Evolutionary conservation across 1,284 basidiomycete species (phyloP), one percentile per base, ranked within the genome.

Genomic region (Cryptococcus sp.): DNA sequence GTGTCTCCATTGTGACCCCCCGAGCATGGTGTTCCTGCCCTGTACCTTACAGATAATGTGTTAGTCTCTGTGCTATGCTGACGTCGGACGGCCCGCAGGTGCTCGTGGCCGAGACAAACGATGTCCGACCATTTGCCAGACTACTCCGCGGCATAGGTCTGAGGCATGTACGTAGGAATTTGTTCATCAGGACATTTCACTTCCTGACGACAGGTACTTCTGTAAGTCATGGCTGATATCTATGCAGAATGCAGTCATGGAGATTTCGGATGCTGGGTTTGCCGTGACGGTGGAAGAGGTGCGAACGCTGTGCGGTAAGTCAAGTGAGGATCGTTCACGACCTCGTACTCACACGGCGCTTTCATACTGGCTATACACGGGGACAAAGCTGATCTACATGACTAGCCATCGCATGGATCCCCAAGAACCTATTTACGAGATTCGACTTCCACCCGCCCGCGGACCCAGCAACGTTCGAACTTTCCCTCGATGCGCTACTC

Each of bases 261-360:
- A 84, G 8, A 83, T 92, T 15, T 84, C 85, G 20, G 80, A 83
- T 42, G 81, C 83, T 35, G 93, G 91, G 1, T 79, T 96, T 61
- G 85, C 85, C n/a, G 84, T 95, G 30, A 85, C 85, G n/a, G 91
- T 92, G 11, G 91, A 96, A 79, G 90, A 94, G 72, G 86, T 89
- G 5, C 84, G 87, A 48, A 86, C 88, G 1, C 80, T 94, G 7
- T 81, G 88, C 48, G 90, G 90, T 89, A 73, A 65, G 82, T 64
- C 11, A 13, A 13, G 15, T 35, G 22, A 7, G 7, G 15, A 10
- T 39, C 30, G 13, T 15, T 23, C 8, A 16, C 19, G 19, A 22
- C 35, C 35, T 17, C 41, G 65, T 63, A 60, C 7, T 56, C 63
- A 22, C 61, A 50, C 50, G 40, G 16, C 42, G 22, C 19, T 10